Evolutionary conservation across 2,329 filamentous ascomycete genomes (phyloP).

Genomic region (Xylaria sp.): DNA sequence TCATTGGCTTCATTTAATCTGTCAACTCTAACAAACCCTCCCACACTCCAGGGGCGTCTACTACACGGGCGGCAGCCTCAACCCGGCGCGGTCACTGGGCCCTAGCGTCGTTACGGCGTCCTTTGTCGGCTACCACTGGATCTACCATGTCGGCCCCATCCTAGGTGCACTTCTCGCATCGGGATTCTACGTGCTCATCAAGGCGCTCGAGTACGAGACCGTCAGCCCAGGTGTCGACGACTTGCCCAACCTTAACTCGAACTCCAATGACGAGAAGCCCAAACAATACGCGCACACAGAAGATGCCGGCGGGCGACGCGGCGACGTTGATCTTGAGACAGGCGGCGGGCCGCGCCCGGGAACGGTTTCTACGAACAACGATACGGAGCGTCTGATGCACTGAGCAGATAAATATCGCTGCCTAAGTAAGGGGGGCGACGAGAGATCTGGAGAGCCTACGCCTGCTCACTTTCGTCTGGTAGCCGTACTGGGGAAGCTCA

Average conservation of each 20-base stretch:
- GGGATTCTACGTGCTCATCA: conserved; percentile 45
- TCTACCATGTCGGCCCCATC: conserved; percentile 55
- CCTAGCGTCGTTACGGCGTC: conserved; percentile 45
- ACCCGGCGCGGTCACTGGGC: conserved; percentile 52
- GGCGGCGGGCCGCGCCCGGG: not conserved
- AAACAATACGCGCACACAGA: not conserved
- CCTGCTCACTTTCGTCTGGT: not conserved
- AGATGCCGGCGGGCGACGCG: not conserved
- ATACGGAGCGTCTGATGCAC: not conserved
- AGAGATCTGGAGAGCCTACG: not conserved
- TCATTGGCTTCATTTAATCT: not conserved
- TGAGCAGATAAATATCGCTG: not conserved
- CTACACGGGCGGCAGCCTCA: conserved; percentile 51
- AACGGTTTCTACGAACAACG: conserved; percentile 2
- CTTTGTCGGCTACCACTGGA: conserved; percentile 51
- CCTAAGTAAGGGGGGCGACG: not conserved
- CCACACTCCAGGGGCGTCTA: conserved; percentile 45
- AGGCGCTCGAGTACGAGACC: conserved; percentile 44
- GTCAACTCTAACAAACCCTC: conserved; percentile 16
- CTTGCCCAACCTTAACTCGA: not conserved
- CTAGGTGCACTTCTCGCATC: conserved; percentile 53
- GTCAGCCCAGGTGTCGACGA: conserved; percentile 38
- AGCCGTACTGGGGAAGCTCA: not conserved
- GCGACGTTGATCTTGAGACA: not conserved
- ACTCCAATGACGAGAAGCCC: not conserved